Evolutionary conservation across 371 early-diverging fungal genomes (phyloP), one percentile per base, ranked within the genome.

Genomic region (Lichtheimia ramosa): DNA sequence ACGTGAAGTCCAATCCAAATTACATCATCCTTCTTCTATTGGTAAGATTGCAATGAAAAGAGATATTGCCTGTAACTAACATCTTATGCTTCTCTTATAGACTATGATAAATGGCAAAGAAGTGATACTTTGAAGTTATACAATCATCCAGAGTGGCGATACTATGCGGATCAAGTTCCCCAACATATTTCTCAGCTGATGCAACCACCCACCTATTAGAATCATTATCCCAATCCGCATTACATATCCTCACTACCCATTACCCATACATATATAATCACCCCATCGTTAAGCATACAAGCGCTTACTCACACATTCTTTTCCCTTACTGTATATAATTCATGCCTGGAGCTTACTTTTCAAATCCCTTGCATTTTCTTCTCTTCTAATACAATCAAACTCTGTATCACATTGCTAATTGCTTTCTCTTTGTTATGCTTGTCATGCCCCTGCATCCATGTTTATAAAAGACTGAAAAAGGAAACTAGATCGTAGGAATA

Each of bases 121-220:
- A 56, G 61, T 39, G 66, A 78, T 48, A 78, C 75, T 7, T 12
- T 67, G n/a, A 60, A 55, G 24, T 46, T 78, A 10, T 72, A 73
- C 58, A 53, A 66, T 15, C 70, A 78, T 64, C 78, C 78, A 27
- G 78, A 78, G 64, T 78, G 78, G 78, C 70, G 70, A 39, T 78
- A 74, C 56, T 64, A 63, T 16, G 59, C 57, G 48, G 69, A 70
- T 16, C 25, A 63, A 41, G 71, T 74, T 3, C 77, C 74, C 27
- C 62, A 58, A 23, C 70, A 69, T 56, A 60, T 75, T 54, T 14
- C n/a, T 16, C 42, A 48, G n/a, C 18, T 48, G 15, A 24, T 43
- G 20, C 27, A 52, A 0, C 57, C 54, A 7, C 46, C 46, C 46
- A 21, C 24, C 40, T 54, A 13, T 42, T 54, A 21, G 24, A 48